Base-by-base conservation (phyloP, 2,329 filamentous ascomycete genomes). In the Aureobasidium uvarum region DNA sequence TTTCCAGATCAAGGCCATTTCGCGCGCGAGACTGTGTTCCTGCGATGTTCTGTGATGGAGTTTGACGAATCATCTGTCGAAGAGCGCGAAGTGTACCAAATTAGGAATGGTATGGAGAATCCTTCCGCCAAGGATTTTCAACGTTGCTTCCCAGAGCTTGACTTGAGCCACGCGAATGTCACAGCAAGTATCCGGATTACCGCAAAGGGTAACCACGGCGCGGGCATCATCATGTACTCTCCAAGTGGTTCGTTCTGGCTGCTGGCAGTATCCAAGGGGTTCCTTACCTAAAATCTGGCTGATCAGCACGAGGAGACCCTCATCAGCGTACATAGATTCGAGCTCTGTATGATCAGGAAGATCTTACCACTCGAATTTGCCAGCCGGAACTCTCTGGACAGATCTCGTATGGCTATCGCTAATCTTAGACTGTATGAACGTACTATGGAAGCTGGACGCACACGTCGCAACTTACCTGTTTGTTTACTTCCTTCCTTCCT, bases 61-160 rank as follows among this genome's bases (percentile, higher is more conserved):
- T 13, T 14, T 41, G 10, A 25, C 55, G 38, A 46, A 45, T 45
- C n/a, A 20, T 46, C 10, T 20, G n/a, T 6, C 16, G 8, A 13
- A 28, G 20, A 20, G 38, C 55, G 55, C 55, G 28, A n/a, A 31
- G 55, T 25, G 25, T 59, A 28, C 39, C 55, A 11, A 36, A 59
- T 59, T 8, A 3, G 39, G 55, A 6, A 59, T 46, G 33, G 55
- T 45, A 50, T 41, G 31, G 31, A 8, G 20, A 55, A 55, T 55
- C 51, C 51, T 55, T 25, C 51, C 10, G 51, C n/a, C 31, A 52
- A 52, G 50, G 50, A 48, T 48, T 13, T n/a, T 20, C 31, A 52
- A 36, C n/a, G 31, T 36, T 28, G n/a, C 14, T 55, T 20, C 13
- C 14, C 23, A 28, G 23, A 48, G 45, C 45, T 48, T 48, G 45